These are phyloP conservation scores for Ophiostoma ips DNA, from an alignment of 2,329 filamentous ascomycete genomes.

Conservation along the genomic window DNA sequence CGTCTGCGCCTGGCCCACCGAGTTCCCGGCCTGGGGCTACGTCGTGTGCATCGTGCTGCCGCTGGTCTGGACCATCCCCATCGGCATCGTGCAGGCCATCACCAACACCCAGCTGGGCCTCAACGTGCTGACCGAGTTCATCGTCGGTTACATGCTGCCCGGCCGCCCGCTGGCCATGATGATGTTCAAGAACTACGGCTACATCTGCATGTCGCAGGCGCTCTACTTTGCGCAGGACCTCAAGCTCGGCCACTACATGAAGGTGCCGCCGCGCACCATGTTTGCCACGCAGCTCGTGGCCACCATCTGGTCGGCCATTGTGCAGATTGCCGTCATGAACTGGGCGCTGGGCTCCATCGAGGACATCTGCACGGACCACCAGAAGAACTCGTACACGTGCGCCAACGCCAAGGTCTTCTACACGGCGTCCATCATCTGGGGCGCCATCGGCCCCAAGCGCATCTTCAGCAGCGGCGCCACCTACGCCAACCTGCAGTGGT, in stretches of 20 bases:
- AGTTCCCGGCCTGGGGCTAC: slow-evolving; percentile 44
- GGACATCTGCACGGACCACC: slow-evolving; percentile 40
- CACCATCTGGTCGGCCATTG: slow-evolving; percentile 45
- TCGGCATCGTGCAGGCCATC: slow-evolving; percentile 53
- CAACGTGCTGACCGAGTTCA: slow-evolving; percentile 59
- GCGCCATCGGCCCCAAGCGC: slow-evolving; percentile 54
- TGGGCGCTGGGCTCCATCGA: slow-evolving; percentile 50
- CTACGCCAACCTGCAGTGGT: slow-evolving; percentile 53
- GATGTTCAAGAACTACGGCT: slow-evolving; percentile 54
- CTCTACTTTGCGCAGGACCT: slow-evolving; percentile 51
- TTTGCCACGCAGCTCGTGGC: slow-evolving; percentile 47
- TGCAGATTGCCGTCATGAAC: slow-evolving; percentile 52
- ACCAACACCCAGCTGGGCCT: slow-evolving; percentile 59
- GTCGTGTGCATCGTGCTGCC: slow-evolving; percentile 43
- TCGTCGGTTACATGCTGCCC: slow-evolving; percentile 63
- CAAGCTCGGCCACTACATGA: slow-evolving; percentile 64
- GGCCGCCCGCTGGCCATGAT: slow-evolving; percentile 59
- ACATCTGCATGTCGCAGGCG: slow-evolving; percentile 50
- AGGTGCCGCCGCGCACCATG: slow-evolving; percentile 48
- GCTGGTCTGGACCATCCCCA: slow-evolving; percentile 44
- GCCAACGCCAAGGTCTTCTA: slow-evolving; percentile 44
- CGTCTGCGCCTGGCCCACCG: slow-evolving; percentile 38
- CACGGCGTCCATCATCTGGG: slow-evolving; percentile 59
- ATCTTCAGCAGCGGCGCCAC: slow-evolving; percentile 52
- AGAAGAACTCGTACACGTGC: slow-evolving; percentile 44